Evolutionary conservation across 2,329 filamentous ascomycete genomes (phyloP).

Genomic region (Blastomyces percursus): DNA sequence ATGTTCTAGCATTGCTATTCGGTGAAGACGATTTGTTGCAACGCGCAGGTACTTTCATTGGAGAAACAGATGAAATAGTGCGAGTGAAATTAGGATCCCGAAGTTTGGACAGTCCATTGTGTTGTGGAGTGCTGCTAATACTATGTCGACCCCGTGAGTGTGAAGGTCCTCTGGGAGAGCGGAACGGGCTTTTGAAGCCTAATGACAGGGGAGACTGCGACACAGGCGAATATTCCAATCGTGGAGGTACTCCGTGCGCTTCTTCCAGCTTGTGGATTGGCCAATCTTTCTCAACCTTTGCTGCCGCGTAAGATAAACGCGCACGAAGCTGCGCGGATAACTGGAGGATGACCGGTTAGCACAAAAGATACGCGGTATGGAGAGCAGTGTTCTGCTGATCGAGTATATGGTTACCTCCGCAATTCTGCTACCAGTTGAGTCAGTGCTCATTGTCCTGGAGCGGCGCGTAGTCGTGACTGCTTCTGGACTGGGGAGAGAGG

Average conservation of each 20-base stretch:
- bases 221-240: not conserved
- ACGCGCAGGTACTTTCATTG: not conserved
- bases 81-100: not conserved
- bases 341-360: conserved; percentile 33
- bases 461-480: conserved; percentile 39
- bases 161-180: not conserved
- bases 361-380: conserved; percentile 6
- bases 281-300: conserved; percentile 87
- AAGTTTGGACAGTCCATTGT: conserved; percentile 7
- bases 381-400: not conserved
- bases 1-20: conserved; percentile 15
- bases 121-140: conserved; percentile 2
- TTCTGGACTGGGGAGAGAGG: conserved; percentile 21
- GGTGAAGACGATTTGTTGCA: conserved; percentile 6
- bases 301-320: conserved; percentile 81
- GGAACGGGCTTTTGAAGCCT: conserved; percentile 1
- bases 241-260: conserved; percentile 42
- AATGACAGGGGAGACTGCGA: not conserved
- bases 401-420: conserved; percentile 60
- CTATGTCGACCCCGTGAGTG: conserved; percentile 1
- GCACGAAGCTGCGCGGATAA: conserved; percentile 69
- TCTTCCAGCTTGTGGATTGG: conserved; percentile 60
- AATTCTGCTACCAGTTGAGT: conserved; percentile 58
- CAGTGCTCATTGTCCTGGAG: conserved; percentile 60
- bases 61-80: not conserved